A percentile compares a stretch with the other conserved stretches of the same genome.
phyloP scores from a whole-genome alignment of 148 eudicot species.

The Vaccinium vitisidaea region DNA sequence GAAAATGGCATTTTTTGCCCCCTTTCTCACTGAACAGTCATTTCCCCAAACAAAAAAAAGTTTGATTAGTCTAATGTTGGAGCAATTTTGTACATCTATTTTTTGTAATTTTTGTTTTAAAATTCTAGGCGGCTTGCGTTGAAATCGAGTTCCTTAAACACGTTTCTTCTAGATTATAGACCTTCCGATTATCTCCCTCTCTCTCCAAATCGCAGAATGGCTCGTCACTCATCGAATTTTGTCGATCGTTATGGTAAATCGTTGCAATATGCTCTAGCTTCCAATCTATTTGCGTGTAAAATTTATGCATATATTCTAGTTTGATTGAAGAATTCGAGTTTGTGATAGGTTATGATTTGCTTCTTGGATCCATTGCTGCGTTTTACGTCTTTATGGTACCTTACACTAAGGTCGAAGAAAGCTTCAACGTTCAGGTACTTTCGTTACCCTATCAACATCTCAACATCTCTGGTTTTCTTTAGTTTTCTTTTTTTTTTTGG shows the following conservation, averaged over 20 bases:
- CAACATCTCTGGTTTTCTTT: background rate
- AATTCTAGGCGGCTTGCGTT: no score
- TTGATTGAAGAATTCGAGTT: slow-evolving; percentile 5
- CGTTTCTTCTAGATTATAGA: no score
- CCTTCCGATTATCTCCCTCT: background rate
- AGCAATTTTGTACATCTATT: no score
- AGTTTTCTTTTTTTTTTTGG: background rate
- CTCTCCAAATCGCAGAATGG: slow-evolving; percentile 27
- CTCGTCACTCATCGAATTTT: slow-evolving; percentile 34
- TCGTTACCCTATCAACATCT: background rate
- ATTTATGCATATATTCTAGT: background rate
- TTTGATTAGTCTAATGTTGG: no score
- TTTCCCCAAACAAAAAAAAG: no score
- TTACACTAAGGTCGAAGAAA: slow-evolving; percentile 98
- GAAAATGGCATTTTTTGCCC: no score
- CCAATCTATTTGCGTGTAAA: background rate
- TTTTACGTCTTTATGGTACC: slow-evolving; percentile 81
- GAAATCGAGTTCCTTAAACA: no score
- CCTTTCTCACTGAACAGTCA: no score
- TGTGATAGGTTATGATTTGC: slow-evolving; percentile 67
- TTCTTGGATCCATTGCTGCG: slow-evolving; percentile 81
- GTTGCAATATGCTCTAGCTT: background rate
- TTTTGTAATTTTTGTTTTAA: no score
- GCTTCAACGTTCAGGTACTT: slow-evolving; percentile 94
- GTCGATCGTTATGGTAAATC: slow-evolving; percentile 40